Evolutionary conservation across 2,329 filamentous ascomycete species (phyloP).

Genomic region (Cladophialophora exuberans): DNA sequence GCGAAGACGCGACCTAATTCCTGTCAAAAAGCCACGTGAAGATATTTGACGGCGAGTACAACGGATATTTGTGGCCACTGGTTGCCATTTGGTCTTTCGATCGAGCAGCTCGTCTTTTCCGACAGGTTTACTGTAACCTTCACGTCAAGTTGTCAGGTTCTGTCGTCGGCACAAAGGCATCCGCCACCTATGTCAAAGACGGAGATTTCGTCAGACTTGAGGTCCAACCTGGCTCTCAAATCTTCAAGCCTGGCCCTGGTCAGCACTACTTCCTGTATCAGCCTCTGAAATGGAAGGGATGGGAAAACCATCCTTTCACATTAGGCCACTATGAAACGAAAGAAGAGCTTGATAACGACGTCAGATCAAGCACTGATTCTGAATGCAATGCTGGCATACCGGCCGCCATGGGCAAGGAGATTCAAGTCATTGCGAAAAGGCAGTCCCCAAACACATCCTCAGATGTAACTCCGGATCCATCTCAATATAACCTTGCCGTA

Average conservation of each 20-base stretch:
- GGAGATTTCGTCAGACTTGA: constrained; percentile 54
- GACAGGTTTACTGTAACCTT: constrained; percentile 50
- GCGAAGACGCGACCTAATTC: background rate
- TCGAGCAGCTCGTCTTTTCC: constrained; percentile 47
- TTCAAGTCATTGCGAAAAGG: constrained; percentile 1
- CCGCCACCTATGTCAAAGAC: constrained; percentile 47
- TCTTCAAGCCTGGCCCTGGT: constrained; percentile 46
- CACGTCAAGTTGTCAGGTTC: constrained; percentile 37
- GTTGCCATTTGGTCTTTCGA: constrained; percentile 55
- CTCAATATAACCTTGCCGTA: background rate
- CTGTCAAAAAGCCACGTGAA: constrained; percentile 46
- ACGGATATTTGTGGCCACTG: constrained; percentile 55
- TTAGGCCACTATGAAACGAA: constrained; percentile 39
- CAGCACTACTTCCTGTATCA: constrained; percentile 57
- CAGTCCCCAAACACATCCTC: constrained; percentile 9
- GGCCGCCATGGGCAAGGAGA: constrained; percentile 23
- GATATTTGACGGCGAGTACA: constrained; percentile 53
- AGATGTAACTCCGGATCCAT: constrained; percentile 6
- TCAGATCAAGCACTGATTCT: constrained; percentile 21
- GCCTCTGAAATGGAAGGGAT: constrained; percentile 48
- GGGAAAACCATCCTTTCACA: constrained; percentile 58
- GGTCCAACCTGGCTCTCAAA: constrained; percentile 41
- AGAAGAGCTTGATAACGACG: background rate
- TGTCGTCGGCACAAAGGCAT: constrained; percentile 41
- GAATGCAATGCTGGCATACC: constrained; percentile 18